Percentiles rank a stretch among this genome's conserved stretches.
These are phyloP conservation scores for Colletotrichum sp. DNA, from an alignment of 2,329 filamentous ascomycete genomes.

Conservation along the genomic window DNA sequence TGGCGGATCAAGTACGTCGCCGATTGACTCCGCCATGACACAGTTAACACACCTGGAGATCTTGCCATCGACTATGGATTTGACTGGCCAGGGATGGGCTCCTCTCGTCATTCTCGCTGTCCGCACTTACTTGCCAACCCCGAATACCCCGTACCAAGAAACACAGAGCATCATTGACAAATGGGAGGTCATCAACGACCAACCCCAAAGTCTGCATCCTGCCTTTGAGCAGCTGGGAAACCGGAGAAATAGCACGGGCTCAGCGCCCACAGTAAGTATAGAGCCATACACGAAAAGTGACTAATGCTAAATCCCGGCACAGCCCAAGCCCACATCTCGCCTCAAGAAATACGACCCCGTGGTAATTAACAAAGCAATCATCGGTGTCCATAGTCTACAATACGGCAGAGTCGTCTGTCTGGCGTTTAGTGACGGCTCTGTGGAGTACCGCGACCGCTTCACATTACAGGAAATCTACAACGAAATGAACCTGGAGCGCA, in stretches of 20 bases:
- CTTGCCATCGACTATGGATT: slow-evolving; percentile 69
- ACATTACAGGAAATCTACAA: slow-evolving; percentile 73
- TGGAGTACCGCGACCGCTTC: slow-evolving; percentile 80
- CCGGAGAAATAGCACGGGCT: slow-evolving; percentile 59
- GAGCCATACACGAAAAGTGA: background rate
- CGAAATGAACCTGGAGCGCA: slow-evolving; percentile 66
- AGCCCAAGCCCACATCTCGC: slow-evolving; percentile 32
- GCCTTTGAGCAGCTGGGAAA: slow-evolving; percentile 78
- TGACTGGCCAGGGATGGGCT: slow-evolving; percentile 57
- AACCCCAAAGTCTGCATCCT: slow-evolving; percentile 70
- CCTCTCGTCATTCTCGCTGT: slow-evolving; percentile 74
- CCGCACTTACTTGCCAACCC: slow-evolving; percentile 65
- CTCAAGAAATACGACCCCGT: slow-evolving; percentile 73
- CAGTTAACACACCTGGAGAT: slow-evolving; percentile 79
- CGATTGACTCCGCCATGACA: slow-evolving; percentile 56
- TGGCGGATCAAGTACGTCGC: slow-evolving; percentile 46
- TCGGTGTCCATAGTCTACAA: slow-evolving; percentile 72
- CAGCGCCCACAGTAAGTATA: slow-evolving; percentile 18
- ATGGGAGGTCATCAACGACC: slow-evolving; percentile 79
- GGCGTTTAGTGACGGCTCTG: slow-evolving; percentile 78
- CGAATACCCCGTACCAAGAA: slow-evolving; percentile 64
- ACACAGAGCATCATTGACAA: slow-evolving; percentile 78
- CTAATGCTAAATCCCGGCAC: slow-evolving; percentile 22
- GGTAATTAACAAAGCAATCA: slow-evolving; percentile 70
- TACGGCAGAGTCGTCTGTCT: slow-evolving; percentile 76